These are phyloP conservation scores for Xylaria scruposa DNA, from an alignment of 495 filamentous ascomycete genomes.

Conservation along the genomic window DNA sequence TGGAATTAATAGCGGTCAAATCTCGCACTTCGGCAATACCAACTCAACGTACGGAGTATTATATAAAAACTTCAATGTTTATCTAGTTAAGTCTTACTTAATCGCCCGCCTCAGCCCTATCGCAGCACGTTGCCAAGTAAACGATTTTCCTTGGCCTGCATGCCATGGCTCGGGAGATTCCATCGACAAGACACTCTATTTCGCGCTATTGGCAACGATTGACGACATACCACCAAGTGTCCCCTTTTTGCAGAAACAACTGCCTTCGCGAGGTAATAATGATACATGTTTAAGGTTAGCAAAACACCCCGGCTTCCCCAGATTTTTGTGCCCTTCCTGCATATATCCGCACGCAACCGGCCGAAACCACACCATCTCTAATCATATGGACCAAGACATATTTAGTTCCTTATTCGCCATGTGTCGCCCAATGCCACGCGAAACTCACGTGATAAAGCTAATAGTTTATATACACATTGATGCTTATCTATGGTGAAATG, in stretches of 20 bases:
- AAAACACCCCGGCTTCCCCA: neutral
- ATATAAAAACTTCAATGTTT: neutral
- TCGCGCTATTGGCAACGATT: neutral
- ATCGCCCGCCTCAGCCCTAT: constrained; percentile 3
- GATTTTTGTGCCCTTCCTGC: neutral
- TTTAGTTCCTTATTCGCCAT: too few relatives aligned
- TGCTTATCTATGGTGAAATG: neutral
- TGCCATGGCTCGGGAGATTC: constrained; percentile 8
- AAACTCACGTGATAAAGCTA: neutral
- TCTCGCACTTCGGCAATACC: neutral
- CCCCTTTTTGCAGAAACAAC: neutral
- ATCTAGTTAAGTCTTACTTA: neutral
- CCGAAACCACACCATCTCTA: neutral
- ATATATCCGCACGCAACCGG: neutral
- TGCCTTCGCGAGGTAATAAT: neutral
- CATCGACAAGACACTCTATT: neutral
- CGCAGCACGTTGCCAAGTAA: constrained; percentile 1
- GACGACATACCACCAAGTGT: neutral
- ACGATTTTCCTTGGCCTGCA: constrained; percentile 11
- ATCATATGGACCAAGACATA: neutral
- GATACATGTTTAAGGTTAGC: neutral
- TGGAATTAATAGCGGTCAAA: constrained; percentile 1
- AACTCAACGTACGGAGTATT: neutral
- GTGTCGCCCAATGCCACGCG: neutral
- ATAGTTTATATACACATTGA: neutral